Evolutionary conservation across 2,329 filamentous ascomycete genomes (phyloP).

Genomic region (Colletotrichum sp.): DNA sequence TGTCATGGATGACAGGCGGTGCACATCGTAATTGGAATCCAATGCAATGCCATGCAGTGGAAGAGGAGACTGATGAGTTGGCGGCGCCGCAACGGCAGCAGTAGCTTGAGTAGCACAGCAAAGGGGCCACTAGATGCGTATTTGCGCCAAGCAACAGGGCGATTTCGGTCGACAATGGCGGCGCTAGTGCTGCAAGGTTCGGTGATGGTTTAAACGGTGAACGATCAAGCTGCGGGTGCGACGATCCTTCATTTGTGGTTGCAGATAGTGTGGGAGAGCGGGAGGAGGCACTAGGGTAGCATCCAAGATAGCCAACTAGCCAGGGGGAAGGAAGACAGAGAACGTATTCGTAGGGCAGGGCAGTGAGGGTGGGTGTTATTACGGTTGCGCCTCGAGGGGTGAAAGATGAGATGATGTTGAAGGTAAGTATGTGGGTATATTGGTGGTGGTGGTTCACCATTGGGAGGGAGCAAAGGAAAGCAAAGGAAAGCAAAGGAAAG

Average conservation of each 20-base stretch:
- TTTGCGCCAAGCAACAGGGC: neutral
- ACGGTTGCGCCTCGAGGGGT: slow-evolving; percentile 4
- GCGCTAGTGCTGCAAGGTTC: slow-evolving; percentile 20
- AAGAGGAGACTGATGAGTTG: neutral
- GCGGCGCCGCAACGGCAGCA: neutral
- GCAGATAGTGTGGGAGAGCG: slow-evolving; percentile 12
- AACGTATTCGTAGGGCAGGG: neutral
- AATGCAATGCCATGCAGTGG: neutral
- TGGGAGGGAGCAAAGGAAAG: neutral
- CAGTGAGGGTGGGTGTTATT: neutral
- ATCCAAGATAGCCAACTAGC: neutral
- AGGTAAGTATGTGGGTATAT: neutral
- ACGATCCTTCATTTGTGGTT: slow-evolving; percentile 19
- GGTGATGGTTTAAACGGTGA: slow-evolving; percentile 19
- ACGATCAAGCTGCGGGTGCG: slow-evolving; percentile 19
- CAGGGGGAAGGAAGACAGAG: neutral
- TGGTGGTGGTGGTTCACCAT: neutral
- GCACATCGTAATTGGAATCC: neutral
- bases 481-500: neutral
- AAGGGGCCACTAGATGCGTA: neutral
- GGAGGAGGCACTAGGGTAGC: slow-evolving; percentile 5
- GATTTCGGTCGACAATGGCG: slow-evolving; percentile 7
- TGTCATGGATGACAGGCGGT: slow-evolving; percentile 15
- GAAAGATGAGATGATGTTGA: slow-evolving; percentile 1
- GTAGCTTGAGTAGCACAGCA: neutral